Evolutionary conservation across 192 early-diverging fungal species (phyloP).

Genomic region (Phlyctochytrium arcticum): DNA sequence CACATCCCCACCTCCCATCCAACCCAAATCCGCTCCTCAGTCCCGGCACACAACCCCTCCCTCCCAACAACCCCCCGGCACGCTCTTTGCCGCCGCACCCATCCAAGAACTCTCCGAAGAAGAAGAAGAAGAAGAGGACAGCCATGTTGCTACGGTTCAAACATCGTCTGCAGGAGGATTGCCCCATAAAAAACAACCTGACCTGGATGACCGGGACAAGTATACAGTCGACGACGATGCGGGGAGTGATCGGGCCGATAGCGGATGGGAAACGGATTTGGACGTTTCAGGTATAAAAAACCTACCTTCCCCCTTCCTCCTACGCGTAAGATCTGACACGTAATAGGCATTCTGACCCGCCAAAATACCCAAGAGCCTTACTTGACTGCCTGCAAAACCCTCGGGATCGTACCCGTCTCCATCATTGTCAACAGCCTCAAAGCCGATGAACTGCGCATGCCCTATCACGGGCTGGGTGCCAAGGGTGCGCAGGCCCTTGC

Average conservation of each 20-base stretch:
- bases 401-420: slow-evolving; percentile 46
- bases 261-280: slow-evolving; percentile 21
- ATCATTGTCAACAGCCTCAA: slow-evolving; percentile 26
- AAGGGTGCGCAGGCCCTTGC: slow-evolving; percentile 47
- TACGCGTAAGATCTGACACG: neutral
- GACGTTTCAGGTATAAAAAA: slow-evolving; percentile 19
- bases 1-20: no score
- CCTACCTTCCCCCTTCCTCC: neutral
- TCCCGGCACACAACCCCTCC: no score
- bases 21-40: no score
- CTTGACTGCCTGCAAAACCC: slow-evolving; percentile 35
- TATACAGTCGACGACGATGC: neutral
- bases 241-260: slow-evolving; percentile 3
- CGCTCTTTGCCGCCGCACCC: no score
- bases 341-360: slow-evolving; percentile 25
- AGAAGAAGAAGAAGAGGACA: no score
- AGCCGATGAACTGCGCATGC: slow-evolving; percentile 35
- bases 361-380: slow-evolving; percentile 37
- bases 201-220: neutral
- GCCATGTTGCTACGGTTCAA: no score
- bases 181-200: no score
- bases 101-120: no score
- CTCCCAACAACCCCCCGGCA: no score
- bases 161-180: no score
- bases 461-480: slow-evolving; percentile 45